Percentiles rank a stretch among this genome's conserved stretches.
phyloP scores from a whole-genome alignment of 805 yeast species.

The Kluyveromyces lactis region DNA sequence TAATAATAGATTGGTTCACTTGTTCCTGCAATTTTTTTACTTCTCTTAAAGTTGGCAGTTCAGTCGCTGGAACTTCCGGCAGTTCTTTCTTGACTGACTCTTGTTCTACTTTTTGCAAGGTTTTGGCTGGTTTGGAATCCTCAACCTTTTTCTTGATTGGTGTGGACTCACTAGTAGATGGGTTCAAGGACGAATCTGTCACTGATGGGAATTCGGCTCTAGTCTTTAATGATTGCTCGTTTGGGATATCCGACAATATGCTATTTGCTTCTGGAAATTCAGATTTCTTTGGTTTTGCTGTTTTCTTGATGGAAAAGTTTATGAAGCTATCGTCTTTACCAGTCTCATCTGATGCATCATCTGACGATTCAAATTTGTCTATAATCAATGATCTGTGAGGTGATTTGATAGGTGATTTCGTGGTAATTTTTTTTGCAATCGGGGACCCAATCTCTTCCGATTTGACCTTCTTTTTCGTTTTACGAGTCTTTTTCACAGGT shows the following conservation, averaged over 20 bases:
- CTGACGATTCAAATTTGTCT: constrained; percentile 17
- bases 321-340: constrained; percentile 6
- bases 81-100: constrained; percentile 6
- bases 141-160: not conserved
- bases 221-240: not conserved
- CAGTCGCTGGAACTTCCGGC: constrained; percentile 11
- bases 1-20: constrained; percentile 8
- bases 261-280: not conserved
- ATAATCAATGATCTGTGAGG: constrained; percentile 17
- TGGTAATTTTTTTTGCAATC: constrained; percentile 18
- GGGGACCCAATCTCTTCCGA: constrained; percentile 15
- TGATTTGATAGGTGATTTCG: constrained; percentile 18
- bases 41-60: constrained; percentile 14
- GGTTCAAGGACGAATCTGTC: not conserved
- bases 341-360: constrained; percentile 9
- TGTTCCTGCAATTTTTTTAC: constrained; percentile 12
- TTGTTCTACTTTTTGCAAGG: not conserved
- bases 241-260: too few species aligned
- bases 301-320: constrained; percentile 19
- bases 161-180: not conserved
- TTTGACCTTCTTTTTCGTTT: constrained; percentile 4
- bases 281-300: not conserved
- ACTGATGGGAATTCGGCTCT: not conserved
- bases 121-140: not conserved
- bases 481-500: constrained; percentile 1